Evolutionary conservation across 2,329 filamentous ascomycete genomes (phyloP).

Genomic region (Microdochium paspali): DNA sequence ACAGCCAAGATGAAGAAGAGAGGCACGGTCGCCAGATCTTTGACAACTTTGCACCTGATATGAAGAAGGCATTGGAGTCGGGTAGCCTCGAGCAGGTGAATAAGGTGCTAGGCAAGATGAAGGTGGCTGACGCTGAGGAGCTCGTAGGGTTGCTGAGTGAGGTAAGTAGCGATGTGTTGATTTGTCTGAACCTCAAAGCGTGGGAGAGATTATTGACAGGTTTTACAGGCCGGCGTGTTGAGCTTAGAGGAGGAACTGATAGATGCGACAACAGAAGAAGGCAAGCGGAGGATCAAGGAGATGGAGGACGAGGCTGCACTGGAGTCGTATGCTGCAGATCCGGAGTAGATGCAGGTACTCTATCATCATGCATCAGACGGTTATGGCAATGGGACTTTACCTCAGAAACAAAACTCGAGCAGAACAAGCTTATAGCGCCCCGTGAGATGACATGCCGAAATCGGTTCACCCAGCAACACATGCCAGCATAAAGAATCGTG

Average conservation of each 20-base stretch:
- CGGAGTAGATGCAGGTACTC: slow-evolving; percentile 21
- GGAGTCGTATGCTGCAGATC: slow-evolving; percentile 26
- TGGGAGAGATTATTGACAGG: slow-evolving; percentile 12
- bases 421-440: background rate
- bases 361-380: too few relatives aligned
- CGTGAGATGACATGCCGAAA: background rate
- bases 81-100: slow-evolving; percentile 86
- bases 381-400: too few relatives aligned
- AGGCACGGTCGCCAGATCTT: slow-evolving; percentile 65
- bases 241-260: slow-evolving; percentile 91
- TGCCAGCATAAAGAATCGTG: background rate
- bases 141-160: slow-evolving; percentile 72
- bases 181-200: slow-evolving; percentile 1
- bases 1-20: slow-evolving; percentile 56
- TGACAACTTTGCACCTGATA: slow-evolving; percentile 70
- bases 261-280: slow-evolving; percentile 86
- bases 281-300: slow-evolving; percentile 66
- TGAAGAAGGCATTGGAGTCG: slow-evolving; percentile 76
- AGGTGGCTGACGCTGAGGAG: slow-evolving; percentile 77
- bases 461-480: background rate
- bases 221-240: slow-evolving; percentile 63
- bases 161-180: slow-evolving; percentile 27
- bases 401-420: too few relatives aligned
- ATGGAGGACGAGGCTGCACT: slow-evolving; percentile 50
- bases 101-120: slow-evolving; percentile 80